Evolutionary conservation across 2,329 filamentous ascomycete species (phyloP), one percentile per base, ranked within the genome.

Genomic region (Fusarium decemcellulare): DNA sequence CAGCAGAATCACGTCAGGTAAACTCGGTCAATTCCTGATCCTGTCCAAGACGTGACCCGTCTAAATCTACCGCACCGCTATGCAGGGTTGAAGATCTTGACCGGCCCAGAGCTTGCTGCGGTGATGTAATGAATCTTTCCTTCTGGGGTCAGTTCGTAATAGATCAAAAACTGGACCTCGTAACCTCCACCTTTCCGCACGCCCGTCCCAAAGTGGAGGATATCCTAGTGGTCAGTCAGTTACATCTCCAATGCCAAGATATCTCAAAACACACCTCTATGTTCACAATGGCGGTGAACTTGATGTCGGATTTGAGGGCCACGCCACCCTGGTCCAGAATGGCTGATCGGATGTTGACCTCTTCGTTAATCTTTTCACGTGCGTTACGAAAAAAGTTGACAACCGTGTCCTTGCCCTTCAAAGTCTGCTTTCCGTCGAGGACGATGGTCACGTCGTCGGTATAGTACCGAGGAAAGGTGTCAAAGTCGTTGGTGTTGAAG

Each of bases 401-500:
- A 48, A 48, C 44, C 44, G 27, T 14, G 29, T 48, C 44, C 44
- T 48, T 48, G 27, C 44, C 44, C 15, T 10, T 48, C 27, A 48
- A 27, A 14, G 44, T 48, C 44, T 48, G 16, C 29, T 48, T 48
- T 14, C 44, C 29, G 14, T 48, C 29, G 5, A 48, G 44, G 14
- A 48, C n/a, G 3, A 48, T 14, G 8, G 44, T 48, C 44, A 48
- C 44, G 27, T 48, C 44, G 32, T 18, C 11, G 9, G 44, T 32
- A 27, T 48, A 48, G 44, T 48, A 48, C 27, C 44, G 44, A 27
- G 44, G 44, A 32, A 48, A 48, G 44, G 44, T 29, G 44, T 48
- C 44, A 32, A 48, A 48, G 29, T 48, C 44, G 29, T 48, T 48
- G 12, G 44, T 48, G 44, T 48, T 48, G 44, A 48, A 48, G 44